Evolutionary conservation across 2,329 filamentous ascomycete genomes (phyloP).

Genomic region (Xylariaceae sp.): DNA sequence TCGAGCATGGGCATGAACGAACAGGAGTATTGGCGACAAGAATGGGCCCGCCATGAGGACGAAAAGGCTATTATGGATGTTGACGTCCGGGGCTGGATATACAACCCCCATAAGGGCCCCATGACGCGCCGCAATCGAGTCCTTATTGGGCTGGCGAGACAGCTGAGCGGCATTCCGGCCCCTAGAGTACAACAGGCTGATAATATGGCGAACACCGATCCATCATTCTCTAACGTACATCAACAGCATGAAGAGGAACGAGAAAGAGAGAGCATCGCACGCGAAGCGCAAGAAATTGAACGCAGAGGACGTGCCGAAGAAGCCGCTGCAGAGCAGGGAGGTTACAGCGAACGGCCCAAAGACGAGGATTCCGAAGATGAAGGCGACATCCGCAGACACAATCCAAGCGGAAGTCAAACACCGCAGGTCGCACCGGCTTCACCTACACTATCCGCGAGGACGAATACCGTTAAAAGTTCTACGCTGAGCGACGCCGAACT

Average conservation of each 20-base stretch:
- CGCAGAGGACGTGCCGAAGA: slow-evolving; percentile 74
- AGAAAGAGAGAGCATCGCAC: slow-evolving; percentile 71
- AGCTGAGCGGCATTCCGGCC: slow-evolving; percentile 84
- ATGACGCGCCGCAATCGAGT: slow-evolving; percentile 88
- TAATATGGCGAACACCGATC: slow-evolving; percentile 22
- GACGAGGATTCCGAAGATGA: slow-evolving; percentile 52
- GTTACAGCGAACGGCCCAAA: slow-evolving; percentile 72
- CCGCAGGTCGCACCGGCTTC: slow-evolving; percentile 50
- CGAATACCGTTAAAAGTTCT: slow-evolving; percentile 42
- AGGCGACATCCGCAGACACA: slow-evolving; percentile 40
- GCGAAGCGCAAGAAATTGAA: slow-evolving; percentile 79
- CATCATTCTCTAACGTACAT: slow-evolving; percentile 42
- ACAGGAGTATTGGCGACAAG: slow-evolving; percentile 75
- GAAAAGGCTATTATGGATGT: slow-evolving; percentile 89
- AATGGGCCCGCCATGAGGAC: slow-evolving; percentile 82
- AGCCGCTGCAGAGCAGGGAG: slow-evolving; percentile 71
- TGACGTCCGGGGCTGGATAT: slow-evolving; percentile 95
- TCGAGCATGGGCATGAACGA: slow-evolving; percentile 59
- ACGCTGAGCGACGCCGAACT: slow-evolving; percentile 81
- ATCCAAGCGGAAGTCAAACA: slow-evolving; percentile 25
- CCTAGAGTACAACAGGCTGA: slow-evolving; percentile 56
- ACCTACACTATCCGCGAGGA: slow-evolving; percentile 49
- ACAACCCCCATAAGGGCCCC: slow-evolving; percentile 82
- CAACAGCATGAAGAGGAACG: slow-evolving; percentile 56
- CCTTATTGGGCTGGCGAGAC: slow-evolving; percentile 83